Percentiles rank a stretch among this genome's conserved stretches.
Evolutionary conservation across 1,284 basidiomycete genomes (phyloP).

Genomic region (Malassezia equina): DNA sequence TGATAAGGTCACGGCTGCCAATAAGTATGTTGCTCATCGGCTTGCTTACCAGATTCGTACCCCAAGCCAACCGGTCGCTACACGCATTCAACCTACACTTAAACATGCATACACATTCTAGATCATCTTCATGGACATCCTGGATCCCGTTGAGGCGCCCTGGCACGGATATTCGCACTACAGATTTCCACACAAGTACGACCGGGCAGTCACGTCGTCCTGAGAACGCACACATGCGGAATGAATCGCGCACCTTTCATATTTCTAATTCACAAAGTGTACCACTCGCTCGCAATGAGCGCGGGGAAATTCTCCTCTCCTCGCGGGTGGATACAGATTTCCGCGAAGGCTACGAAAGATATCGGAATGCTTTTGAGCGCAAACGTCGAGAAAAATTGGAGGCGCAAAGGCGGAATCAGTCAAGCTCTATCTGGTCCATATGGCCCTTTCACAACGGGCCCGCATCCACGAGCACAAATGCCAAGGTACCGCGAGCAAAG

Average conservation of each 20-base stretch:
- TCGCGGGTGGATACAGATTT: conserved; percentile 72
- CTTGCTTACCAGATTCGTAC: conserved; percentile 60
- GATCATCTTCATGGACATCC: neutral
- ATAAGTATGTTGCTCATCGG: conserved; percentile 57
- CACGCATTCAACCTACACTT: conserved; percentile 92
- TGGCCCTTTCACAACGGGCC: neutral
- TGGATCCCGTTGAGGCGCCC: neutral
- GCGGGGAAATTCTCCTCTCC: conserved; percentile 92
- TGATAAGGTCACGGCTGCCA: conserved; percentile 90
- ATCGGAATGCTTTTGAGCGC: conserved; percentile 79
- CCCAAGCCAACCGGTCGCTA: conserved; percentile 83
- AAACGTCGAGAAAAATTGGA: conserved; percentile 58
- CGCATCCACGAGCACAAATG: neutral
- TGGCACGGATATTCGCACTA: neutral
- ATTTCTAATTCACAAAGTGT: neutral
- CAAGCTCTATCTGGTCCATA: neutral
- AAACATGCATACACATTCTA: conserved; percentile 62
- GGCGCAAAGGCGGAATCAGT: conserved; percentile 10
- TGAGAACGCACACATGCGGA: neutral
- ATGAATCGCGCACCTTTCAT: neutral
- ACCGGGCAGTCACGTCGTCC: neutral
- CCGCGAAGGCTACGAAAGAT: conserved; percentile 82
- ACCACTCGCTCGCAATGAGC: conserved; percentile 71
- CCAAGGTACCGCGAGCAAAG: conserved; percentile 1
- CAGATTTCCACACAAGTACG: neutral